Evolutionary conservation across 495 filamentous ascomycete species (phyloP), one percentile per base, ranked within the genome.

Genomic region (Penicillium antarcticum): DNA sequence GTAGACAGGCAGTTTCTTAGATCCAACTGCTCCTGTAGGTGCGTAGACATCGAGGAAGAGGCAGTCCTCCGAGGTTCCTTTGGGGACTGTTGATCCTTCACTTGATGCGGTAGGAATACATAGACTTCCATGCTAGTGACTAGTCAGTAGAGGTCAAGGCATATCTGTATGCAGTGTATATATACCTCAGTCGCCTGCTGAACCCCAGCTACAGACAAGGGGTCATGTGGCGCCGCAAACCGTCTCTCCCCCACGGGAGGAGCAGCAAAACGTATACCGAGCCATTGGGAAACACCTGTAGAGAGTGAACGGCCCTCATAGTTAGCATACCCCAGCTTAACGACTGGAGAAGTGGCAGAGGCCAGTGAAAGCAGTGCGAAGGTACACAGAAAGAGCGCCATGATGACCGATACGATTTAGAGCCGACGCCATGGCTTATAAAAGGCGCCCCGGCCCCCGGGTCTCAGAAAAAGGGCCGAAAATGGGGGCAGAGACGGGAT

Each of bases 1-100:
- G 70, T 77, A 90, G 2, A 91, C 86, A 0, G 86, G 87, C 1
- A 87, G 66, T 17, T 73, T 80, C 55, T 35, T 68, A 16, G 51
- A 52, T 16, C 57, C 41, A 4, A 51, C 42, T 2, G 79, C 77
- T 24, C 76, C 73, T 0, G 77, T 63, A 2, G 88, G 87, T 4
- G 86, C 79, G 68, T 81, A 90, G n/a, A 92, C 77, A 55, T 91
- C 84, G 10, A 83, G 71, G 52, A 85, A 89, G 1, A 92, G 78
- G 62, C 88, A 91, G 55, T 92, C 87, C 61, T 92, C 88, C 12
- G 76, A 75, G 33, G 77, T 67, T 1, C 52, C 68, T 5, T 6
- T 24, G 14, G 56, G 78, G 57, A 68, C 55, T 32, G 69, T 9
- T 7, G 33, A 16, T 10, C 53, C 46, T 31, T 52, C 72, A 8